Evolutionary conservation across 768 basidiomycete genomes (phyloP).

Genomic region (Gymnopilus dilepis): DNA sequence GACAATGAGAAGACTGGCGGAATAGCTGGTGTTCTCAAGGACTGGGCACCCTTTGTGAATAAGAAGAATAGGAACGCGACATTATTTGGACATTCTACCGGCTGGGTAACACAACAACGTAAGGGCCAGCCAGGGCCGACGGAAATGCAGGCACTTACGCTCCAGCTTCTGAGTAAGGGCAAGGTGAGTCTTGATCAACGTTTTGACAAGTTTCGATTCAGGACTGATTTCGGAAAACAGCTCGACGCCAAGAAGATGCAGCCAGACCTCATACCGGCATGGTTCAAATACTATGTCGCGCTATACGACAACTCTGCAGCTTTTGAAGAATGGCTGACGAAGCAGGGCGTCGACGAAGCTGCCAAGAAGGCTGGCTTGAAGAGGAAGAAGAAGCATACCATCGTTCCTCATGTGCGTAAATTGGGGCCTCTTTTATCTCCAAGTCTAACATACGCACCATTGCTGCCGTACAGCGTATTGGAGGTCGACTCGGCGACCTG

Average conservation of each 20-base stretch:
- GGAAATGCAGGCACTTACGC: neutral
- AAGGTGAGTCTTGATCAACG: slow-evolving; percentile 12
- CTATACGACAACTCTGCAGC: slow-evolving; percentile 43
- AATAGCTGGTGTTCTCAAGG: slow-evolving; percentile 34
- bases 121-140: slow-evolving; percentile 19
- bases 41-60: slow-evolving; percentile 47
- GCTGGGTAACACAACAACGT: slow-evolving; percentile 40
- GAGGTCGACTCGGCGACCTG: slow-evolving; percentile 31
- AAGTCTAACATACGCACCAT: neutral
- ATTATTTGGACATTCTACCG: slow-evolving; percentile 52
- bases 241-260: neutral
- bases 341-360: slow-evolving; percentile 28
- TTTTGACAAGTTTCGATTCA: too few species aligned
- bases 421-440: neutral
- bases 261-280: slow-evolving; percentile 10
- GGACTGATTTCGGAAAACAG: neutral
- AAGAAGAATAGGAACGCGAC: slow-evolving; percentile 31
- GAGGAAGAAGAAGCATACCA: slow-evolving; percentile 33
- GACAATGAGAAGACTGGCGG: slow-evolving; percentile 50
- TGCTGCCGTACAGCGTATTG: slow-evolving; percentile 36
- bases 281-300: slow-evolving; percentile 11
- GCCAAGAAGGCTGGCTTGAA: slow-evolving; percentile 28
- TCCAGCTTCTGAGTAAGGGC: slow-evolving; percentile 16
- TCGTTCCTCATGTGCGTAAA: slow-evolving; percentile 45
- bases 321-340: slow-evolving; percentile 40